Evolutionary conservation across 2,329 filamentous ascomycete species (phyloP), one percentile per base, ranked within the genome.

Genomic region (Penicillium sp.): DNA sequence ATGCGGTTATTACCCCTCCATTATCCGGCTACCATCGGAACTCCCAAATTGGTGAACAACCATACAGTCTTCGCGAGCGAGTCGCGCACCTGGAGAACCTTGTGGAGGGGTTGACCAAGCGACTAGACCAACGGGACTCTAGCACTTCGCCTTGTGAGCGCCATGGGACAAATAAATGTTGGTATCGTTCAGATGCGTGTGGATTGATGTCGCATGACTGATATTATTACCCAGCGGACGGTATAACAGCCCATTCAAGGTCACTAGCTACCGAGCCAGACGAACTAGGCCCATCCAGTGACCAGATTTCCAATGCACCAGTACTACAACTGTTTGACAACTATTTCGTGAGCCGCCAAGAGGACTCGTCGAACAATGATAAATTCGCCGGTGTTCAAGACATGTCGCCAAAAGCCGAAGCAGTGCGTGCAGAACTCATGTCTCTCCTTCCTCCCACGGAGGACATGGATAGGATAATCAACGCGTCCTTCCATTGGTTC

Each of bases 281-380:
- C 29, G 60, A 61, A 55, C 33, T 67, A 34, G 62, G 59, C 9
- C 62, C 64, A 11, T 62, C 63, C 10, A 63, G 66, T 41, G 65
- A 68, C 13, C 63, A 70, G 19, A 71, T 69, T 16, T 68, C 70
- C 50, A 69, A 68, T 55, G 73, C 74, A 4, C 74, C 74, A 1
- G 68, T 75, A 1, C 50, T 76, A 53, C 70, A 72, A 23, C 49
- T 76, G 3, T 73, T 76, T 40, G 71, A 76, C 58, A 76, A 76
- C 53, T 69, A 73, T 16, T 63, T 75, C 36, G 64, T 76, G 44
- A 66, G 61, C 13, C 62, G 70, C n/a, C 67, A 64, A 50, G 67
- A 74, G 23, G 69, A 68, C 36, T 50, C 65, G 7, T 65, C 66
- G 1, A 65, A 54, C 16, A 62, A 65, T 53, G 67, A 70, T 13